These are phyloP conservation scores for Candida wancherniae DNA, from an alignment of 805 yeast genomes.

Conservation along the genomic window DNA sequence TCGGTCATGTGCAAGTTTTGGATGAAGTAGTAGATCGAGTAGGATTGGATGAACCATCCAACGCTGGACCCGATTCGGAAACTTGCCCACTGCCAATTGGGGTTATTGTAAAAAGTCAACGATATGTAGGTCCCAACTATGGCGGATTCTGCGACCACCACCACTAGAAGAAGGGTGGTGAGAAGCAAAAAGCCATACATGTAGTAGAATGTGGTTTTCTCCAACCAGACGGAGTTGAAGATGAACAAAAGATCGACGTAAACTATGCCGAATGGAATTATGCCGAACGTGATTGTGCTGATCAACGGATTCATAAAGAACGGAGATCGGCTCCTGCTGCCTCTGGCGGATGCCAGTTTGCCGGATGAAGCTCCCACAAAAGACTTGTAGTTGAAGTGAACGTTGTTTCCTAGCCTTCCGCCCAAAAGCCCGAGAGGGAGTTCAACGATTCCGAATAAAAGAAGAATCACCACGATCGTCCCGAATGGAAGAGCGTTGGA, in stretches of 20 bases:
- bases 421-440: conserved; percentile 74
- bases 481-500: conserved; percentile 77
- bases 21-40: conserved; percentile 63
- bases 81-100: conserved; percentile 81
- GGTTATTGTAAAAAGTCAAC: conserved; percentile 48
- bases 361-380: conserved; percentile 14
- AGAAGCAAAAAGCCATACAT: conserved; percentile 72
- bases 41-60: conserved; percentile 64
- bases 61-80: conserved; percentile 66
- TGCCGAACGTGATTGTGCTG: conserved; percentile 51
- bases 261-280: conserved; percentile 75
- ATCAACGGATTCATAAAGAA: conserved; percentile 20
- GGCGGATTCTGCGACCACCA: conserved; percentile 67
- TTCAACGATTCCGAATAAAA: conserved; percentile 59
- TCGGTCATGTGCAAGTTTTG: conserved; percentile 58
- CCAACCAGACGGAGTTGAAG: conserved; percentile 74
- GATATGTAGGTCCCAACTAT: conserved; percentile 64
- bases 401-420: conserved; percentile 48
- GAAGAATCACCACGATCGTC: conserved; percentile 57
- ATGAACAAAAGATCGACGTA: conserved; percentile 72
- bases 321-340: conserved; percentile 13
- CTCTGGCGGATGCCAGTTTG: conserved; percentile 1
- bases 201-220: conserved; percentile 72
- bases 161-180: conserved; percentile 52
- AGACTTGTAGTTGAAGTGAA: conserved; percentile 21